phyloP scores from a whole-genome alignment of 495 filamentous ascomycete genomes.

The Penicillium taxi region DNA sequence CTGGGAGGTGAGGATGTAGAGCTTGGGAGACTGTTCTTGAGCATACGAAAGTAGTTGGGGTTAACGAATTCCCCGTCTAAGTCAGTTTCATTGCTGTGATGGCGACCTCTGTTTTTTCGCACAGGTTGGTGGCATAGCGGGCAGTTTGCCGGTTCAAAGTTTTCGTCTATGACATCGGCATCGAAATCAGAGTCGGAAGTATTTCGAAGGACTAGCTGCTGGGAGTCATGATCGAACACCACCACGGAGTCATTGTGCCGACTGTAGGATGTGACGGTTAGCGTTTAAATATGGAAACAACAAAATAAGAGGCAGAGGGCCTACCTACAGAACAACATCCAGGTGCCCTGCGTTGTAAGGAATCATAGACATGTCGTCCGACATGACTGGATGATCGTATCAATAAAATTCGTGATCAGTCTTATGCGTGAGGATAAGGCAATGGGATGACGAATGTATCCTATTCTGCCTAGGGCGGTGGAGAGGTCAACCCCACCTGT shows the following conservation, averaged over 20 bases:
- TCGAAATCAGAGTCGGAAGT: constrained; percentile 37
- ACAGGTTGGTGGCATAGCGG: constrained; percentile 83
- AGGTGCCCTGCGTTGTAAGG: constrained; percentile 39
- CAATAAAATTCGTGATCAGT: not conserved
- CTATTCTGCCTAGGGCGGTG: too few relatives aligned
- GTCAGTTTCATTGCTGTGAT: constrained; percentile 23
- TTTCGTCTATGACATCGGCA: constrained; percentile 28
- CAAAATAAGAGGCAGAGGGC: not conserved
- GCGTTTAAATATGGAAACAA: too few relatives aligned
- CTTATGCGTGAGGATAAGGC: not conserved
- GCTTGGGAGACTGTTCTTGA: constrained; percentile 54
- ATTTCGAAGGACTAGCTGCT: constrained; percentile 73
- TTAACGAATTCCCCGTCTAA: constrained; percentile 65
- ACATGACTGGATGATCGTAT: constrained; percentile 17
- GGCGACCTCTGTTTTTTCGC: constrained; percentile 39
- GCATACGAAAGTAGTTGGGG: constrained; percentile 90
- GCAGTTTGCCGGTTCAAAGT: constrained; percentile 63
- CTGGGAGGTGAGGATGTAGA: constrained; percentile 42
- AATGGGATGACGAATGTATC: constrained; percentile 8
- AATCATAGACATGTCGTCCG: constrained; percentile 42
- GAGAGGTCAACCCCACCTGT: too few relatives aligned
- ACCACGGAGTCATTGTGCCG: constrained; percentile 90
- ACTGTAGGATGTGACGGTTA: constrained; percentile 41
- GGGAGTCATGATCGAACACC: constrained; percentile 76
- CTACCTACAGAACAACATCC: constrained; percentile 45